Base-by-base conservation (phyloP, 2,329 filamentous ascomycete genomes). In the Pseudogymnoascus sp. region DNA sequence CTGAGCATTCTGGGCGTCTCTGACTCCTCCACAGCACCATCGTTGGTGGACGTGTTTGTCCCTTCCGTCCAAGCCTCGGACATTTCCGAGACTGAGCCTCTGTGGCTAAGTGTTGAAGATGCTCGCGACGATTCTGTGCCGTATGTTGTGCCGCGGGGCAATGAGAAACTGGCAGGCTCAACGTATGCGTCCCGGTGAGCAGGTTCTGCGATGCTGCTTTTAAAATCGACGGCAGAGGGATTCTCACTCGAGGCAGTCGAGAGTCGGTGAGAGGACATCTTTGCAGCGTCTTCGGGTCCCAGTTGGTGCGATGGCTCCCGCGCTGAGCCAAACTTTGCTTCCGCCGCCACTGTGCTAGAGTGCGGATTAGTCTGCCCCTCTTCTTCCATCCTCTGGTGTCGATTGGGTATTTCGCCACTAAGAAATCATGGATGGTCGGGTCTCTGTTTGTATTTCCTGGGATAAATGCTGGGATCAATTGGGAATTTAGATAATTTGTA, bases 1-100 rank as follows among this genome's bases (percentile, higher is more conserved):
- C 78, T 70, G 18, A 72, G 69, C 61, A 79, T 70, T 62, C 75
- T 78, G 47, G 78, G 79, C 3, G 78, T 79, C 62, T 79, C 79
- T 39, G 74, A 71, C 66, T 82, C 79, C 64, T 80, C 77, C 60
- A 79, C 69, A 58, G 76, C 76, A 64, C 75, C 73, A 59, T 78
- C 77, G 68, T 76, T 69, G 41, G 60, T 67, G 63, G 39, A 47
- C 59, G 64, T 72, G 71, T 60, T 69, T 67, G 63, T 43, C n/a
- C 63, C 74, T 60, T 79, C 76, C 62, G 66, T 75, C 70, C 72
- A 74, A 58, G 71, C 65, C 57, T 79, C 76, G 34, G 75, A 77
- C 47, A 70, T 69, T 61, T 66, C 72, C 20, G 79, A 78, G 64
- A 76, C 72, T 70, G 41, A 57, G 54, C 39, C 66, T 63, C 58